Evolutionary conservation across 2,329 filamentous ascomycete species (phyloP), one percentile per base, ranked within the genome.

Genomic region (Epichloe coenophiala): DNA sequence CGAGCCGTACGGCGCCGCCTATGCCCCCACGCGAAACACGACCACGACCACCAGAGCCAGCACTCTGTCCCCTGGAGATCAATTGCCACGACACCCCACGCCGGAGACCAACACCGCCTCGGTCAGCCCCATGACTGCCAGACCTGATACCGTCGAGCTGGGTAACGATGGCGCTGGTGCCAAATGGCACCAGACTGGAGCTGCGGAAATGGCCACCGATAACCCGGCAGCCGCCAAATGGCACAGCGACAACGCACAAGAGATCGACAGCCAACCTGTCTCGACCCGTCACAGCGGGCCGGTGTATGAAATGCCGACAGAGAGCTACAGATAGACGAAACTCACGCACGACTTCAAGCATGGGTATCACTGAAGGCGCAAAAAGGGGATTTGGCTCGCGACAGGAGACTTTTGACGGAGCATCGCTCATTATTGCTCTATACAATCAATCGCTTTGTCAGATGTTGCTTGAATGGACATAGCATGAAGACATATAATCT

Each of bases 271-370:
- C 45, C 59, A 64, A 42, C 58, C 65, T 33, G 60, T 68, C 5
- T 55, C 61, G 56, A 58, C 49, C 56, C 64, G 58, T 54, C 63
- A 60, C 55, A 66, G 56, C 38, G 65, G 63, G 1, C 65, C 65
- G 2, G 66, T 71, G 5, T 71, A 68, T 51, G 69, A 71, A 61
- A 71, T 71, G 69, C 65, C 69, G 3, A 56, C 64, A 12, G 62
- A 70, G 55, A 54, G 51, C 33, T 71, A 69, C 55, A 61, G 61
- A 51, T 71, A 61, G 17, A 11, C 35, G 33, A 12, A 15, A 37
- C 9, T 33, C 19, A 31, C 9, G 27, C 9, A 38, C 17, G 31
- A 13, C 13, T 17, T 33, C 23, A 12, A n/a, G 37, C n/a, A 31
- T 31, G 23, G 19, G 8, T 19, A 31, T 8, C 45, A 47, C 23